Evolutionary conservation across 2,329 filamentous ascomycete species (phyloP).

Genomic region (Tolypocladium inflatum): DNA sequence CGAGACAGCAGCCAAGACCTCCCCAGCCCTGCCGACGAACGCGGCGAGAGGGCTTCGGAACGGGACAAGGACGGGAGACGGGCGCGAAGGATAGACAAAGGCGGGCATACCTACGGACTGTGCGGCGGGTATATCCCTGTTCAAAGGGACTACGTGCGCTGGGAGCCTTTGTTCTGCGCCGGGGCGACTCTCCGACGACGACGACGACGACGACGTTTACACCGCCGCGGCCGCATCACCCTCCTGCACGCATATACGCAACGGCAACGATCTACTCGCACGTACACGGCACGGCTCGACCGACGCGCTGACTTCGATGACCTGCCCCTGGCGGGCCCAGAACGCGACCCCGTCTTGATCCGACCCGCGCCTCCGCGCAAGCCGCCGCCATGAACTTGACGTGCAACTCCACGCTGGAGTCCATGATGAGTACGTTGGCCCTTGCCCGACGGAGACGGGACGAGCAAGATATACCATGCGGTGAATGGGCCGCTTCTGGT

Average conservation of each 20-base stretch:
- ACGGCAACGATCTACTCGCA: not conserved
- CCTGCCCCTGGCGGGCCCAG: constrained; percentile 1
- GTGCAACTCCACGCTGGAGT: constrained; percentile 34
- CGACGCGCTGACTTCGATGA: not conserved
- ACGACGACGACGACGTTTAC: not conserved
- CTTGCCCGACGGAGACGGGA: not conserved
- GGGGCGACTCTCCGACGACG: not conserved
- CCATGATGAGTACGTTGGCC: constrained; percentile 27
- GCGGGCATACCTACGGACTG: not conserved
- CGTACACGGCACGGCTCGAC: not conserved
- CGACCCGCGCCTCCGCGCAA: not conserved
- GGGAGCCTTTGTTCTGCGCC: not conserved
- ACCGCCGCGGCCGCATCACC: not conserved
- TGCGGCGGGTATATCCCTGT: not conserved
- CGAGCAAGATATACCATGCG: not conserved
- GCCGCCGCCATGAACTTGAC: constrained; percentile 23
- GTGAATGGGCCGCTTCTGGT: not conserved
- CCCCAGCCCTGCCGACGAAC: not conserved
- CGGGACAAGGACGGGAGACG: not conserved
- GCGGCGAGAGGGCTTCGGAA: not conserved
- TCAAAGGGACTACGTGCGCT: not conserved
- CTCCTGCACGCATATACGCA: not conserved
- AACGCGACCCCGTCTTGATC: not conserved
- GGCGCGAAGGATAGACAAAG: not conserved
- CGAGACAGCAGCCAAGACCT: not conserved